Conservation (phyloP, 768 basidiomycete species). For the Mycena olivaceomarginata region DNA sequence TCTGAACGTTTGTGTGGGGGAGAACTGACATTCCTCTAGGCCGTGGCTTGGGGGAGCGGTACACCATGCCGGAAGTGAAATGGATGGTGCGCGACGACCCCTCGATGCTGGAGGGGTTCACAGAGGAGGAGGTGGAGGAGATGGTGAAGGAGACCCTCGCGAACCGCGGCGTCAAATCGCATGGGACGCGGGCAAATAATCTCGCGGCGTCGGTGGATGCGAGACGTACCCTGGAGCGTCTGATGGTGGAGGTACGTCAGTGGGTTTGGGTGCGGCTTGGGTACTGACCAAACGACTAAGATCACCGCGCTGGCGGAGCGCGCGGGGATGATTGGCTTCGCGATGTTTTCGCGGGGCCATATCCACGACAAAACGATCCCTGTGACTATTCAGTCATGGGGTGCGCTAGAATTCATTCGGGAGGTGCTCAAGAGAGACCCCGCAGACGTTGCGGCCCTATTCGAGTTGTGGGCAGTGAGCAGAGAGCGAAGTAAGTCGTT, state of each 20-base stretch:
- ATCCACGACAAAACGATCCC: background rate
- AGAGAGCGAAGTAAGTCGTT: background rate
- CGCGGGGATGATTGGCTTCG: background rate
- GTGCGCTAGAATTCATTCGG: background rate
- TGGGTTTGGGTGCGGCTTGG: background rate
- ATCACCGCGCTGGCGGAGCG: background rate
- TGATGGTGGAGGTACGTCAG: background rate
- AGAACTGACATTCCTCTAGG: too few species aligned
- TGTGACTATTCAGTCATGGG: background rate
- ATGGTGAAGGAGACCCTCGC: too few species aligned
- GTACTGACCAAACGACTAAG: background rate
- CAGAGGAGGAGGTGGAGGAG: too few species aligned
- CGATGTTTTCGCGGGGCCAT: background rate
- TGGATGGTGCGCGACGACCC: too few species aligned
- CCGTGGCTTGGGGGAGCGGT: too few species aligned
- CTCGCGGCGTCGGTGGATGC: too few species aligned
- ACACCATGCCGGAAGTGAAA: too few species aligned
- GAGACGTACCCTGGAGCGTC: too few species aligned
- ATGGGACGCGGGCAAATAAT: too few species aligned
- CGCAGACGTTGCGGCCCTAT: background rate
- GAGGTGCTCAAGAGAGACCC: background rate
- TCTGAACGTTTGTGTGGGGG: rapidly evolving
- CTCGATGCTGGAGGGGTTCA: too few species aligned
- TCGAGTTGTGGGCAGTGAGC: background rate
- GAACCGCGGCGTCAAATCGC: too few species aligned